Evolutionary conservation across 805 yeast genomes (phyloP), one percentile per base, ranked within the genome.

Genomic region (Lipomyces yamanashiensis): DNA sequence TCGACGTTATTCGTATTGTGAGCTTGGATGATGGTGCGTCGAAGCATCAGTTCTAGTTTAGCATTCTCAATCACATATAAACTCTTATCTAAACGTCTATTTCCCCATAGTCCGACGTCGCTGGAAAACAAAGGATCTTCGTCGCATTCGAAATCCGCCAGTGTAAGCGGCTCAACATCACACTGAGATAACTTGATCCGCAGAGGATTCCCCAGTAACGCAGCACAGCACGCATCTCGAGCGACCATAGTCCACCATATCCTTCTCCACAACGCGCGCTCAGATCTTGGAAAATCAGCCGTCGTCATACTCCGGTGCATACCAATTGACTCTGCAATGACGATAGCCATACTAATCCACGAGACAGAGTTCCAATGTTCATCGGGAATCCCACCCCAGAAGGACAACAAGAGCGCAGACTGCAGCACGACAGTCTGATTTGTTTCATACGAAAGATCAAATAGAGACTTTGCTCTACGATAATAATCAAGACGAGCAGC

Each of bases 251-350:
- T 7, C 59, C 59, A 56, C 59, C 59, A 56, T n/a, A 56, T 19
- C 5, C 59, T 44, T 7, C 59, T 23, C 62, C 64, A 61, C 15
- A 48, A 37, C 21, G 54, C 33, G n/a, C 58, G 55, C 10, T 43
- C 34, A 10, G 21, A 21, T 5, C 33, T 40, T 6, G 43, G 21
- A 12, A 50, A 15, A 33, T 28, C 54, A 9, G 41, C 54, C 3
- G 54, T 33, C 2, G 54, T 33, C 28, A 2, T 3, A 28, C 10
- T n/a, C 9, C 54, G 54, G 43, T 50, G 52, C 59, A 45, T 45
- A 19, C 45, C 52, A 13, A 55, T 45, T n/a, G 51, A 44, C 54
- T 56, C 59, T 7, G 59, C 59, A 33, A 56, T 36, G 39, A 34
- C 36, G 19, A 47, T 53, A 7, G 59, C 59, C 53, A 19, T 21